Base-by-base conservation (phyloP, 139 green algal species). In the Diplosphaera chodatii region DNA sequence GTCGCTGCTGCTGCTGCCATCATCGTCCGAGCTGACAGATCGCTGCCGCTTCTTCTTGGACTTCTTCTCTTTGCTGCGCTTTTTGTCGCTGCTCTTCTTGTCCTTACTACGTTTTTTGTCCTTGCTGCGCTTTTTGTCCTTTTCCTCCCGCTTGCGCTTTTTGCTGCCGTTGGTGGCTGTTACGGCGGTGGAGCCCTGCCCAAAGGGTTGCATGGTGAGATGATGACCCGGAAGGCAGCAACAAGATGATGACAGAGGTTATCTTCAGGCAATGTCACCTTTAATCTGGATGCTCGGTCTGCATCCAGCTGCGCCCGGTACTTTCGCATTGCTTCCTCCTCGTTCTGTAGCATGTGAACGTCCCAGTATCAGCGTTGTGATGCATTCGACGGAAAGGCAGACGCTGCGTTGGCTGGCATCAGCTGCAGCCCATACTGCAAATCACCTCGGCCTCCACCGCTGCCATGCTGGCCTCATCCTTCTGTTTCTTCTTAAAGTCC, bases 401-500 rank as follows among this genome's bases (percentile, higher is more conserved):
- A n/a, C n/a, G n/a, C n/a, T n/a, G n/a, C n/a, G n/a, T n/a, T n/a
- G n/a, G n/a, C n/a, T n/a, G n/a, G n/a, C n/a, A n/a, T n/a, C n/a
- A n/a, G n/a, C n/a, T n/a, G n/a, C n/a, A n/a, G n/a, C n/a, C n/a
- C n/a, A n/a, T n/a, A n/a, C 37, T 10, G 37, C 37, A 48, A 6
- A 23, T 59, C n/a, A 59, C 48, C 30, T 68, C 64, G 23, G 64
- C 29, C 8, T 68, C 64, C 15, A 27, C 27, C 29, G 69, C 75
- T 25, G 31, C n/a, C n/a, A 33, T 48, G 55, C 56, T 62, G 16
- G 66, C 70, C 23, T 73, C 62, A 25, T 80, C 74, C 63, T 88
- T 88, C 41, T 86, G 74, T 63, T 88, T 81, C 25, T 64, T 56
- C 68, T 88, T 88, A 67, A 70, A 86, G 40, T 88, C 83, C 64